Percentiles rank a stretch among this genome's conserved stretches.
Conservation (phyloP, 192 early-diverging fungal species). For the Backusella australiensis region DNA sequence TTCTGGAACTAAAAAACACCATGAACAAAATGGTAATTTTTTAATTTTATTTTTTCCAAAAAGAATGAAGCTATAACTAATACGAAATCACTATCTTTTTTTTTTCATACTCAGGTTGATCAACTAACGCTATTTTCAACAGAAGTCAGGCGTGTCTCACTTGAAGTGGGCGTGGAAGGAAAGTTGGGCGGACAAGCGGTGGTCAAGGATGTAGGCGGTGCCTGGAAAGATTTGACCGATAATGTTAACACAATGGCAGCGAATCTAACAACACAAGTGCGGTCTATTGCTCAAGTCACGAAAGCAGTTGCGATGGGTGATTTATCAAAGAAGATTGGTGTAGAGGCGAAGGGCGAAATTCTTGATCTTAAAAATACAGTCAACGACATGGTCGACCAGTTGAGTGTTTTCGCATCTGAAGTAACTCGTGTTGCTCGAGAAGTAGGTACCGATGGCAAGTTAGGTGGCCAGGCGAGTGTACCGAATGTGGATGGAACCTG, state of each 20-base stretch:
- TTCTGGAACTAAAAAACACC: slow-evolving; percentile 60
- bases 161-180: slow-evolving; percentile 67
- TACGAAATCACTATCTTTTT: not conserved
- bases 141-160: slow-evolving; percentile 63
- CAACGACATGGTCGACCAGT: slow-evolving; percentile 60
- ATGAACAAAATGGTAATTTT: slow-evolving; percentile 54
- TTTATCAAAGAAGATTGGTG: slow-evolving; percentile 48
- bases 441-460: slow-evolving; percentile 69
- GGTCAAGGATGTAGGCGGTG: slow-evolving; percentile 48
- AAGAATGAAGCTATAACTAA: not conserved
- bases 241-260: slow-evolving; percentile 61
- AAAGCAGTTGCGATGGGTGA: slow-evolving; percentile 56
- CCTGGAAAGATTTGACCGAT: slow-evolving; percentile 58
- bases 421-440: slow-evolving; percentile 61
- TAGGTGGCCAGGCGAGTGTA: slow-evolving; percentile 75
- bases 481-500: slow-evolving; percentile 71
- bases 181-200: slow-evolving; percentile 60
- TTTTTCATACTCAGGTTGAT: slow-evolving; percentile 48
- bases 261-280: slow-evolving; percentile 53
- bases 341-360: slow-evolving; percentile 52
- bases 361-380: slow-evolving; percentile 58
- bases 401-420: slow-evolving; percentile 58
- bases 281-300: slow-evolving; percentile 53
- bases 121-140: slow-evolving; percentile 47
- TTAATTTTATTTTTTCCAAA: not conserved